phyloP scores from a whole-genome alignment of 345 rosid species.

The Murraya koenigii region DNA sequence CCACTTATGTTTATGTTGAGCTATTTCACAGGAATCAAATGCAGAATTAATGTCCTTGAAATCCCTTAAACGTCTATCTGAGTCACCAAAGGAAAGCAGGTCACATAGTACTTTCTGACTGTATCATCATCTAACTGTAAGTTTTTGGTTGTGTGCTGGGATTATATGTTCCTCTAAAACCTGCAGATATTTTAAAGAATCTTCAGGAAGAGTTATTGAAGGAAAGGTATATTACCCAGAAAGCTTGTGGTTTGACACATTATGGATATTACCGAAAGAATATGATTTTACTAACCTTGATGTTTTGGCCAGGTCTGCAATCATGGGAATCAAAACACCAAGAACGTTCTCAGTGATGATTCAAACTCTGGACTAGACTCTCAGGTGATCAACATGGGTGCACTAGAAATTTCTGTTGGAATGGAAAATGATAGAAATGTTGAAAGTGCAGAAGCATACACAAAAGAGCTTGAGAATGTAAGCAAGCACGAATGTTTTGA shows the following conservation, averaged over 20 bases:
- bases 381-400: slow-evolving; percentile 33
- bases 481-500: slow-evolving; percentile 22
- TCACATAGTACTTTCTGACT: slow-evolving; percentile 17
- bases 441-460: slow-evolving; percentile 76
- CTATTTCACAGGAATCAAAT: slow-evolving; percentile 46
- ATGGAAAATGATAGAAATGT: slow-evolving; percentile 52
- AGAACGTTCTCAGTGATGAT: slow-evolving; percentile 21
- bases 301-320: slow-evolving; percentile 35
- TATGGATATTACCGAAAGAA: background rate
- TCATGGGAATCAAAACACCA: slow-evolving; percentile 27
- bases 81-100: slow-evolving; percentile 65
- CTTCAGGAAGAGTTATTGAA: slow-evolving; percentile 28
- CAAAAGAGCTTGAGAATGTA: slow-evolving; percentile 81
- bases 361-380: slow-evolving; percentile 28
- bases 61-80: slow-evolving; percentile 59
- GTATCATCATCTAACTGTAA: background rate
- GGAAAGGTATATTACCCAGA: slow-evolving; percentile 40
- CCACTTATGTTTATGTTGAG: background rate
- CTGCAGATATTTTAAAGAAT: slow-evolving; percentile 38
- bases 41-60: slow-evolving; percentile 27
- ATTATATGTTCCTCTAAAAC: slow-evolving; percentile 8
- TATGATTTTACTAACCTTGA: slow-evolving; percentile 8
- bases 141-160: slow-evolving; percentile 1
- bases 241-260: slow-evolving; percentile 4
- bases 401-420: slow-evolving; percentile 31